These are phyloP conservation scores for Talaromyces borbonicus DNA, from an alignment of 495 filamentous ascomycete genomes.

Conservation along the genomic window DNA sequence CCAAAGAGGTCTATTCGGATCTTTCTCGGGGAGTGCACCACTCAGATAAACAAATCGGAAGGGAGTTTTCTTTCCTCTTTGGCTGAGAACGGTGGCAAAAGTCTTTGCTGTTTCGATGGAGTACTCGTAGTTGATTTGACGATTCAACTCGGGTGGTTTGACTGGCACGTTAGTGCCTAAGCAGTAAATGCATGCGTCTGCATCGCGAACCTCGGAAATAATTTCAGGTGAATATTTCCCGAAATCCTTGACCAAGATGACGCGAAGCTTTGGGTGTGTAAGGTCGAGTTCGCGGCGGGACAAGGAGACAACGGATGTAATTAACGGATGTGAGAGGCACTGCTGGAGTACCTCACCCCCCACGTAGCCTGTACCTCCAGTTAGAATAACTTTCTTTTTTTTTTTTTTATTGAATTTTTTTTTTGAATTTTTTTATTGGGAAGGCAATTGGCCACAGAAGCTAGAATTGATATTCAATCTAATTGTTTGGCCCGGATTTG, in stretches of 20 bases:
- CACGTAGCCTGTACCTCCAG: slow-evolving; percentile 43
- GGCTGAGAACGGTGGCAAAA: slow-evolving; percentile 28
- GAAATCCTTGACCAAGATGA: slow-evolving; percentile 37
- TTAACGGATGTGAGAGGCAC: slow-evolving; percentile 29
- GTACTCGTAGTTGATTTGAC: slow-evolving; percentile 18
- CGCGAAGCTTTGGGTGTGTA: slow-evolving; percentile 28
- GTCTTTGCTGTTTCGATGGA: slow-evolving; percentile 35
- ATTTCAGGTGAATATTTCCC: slow-evolving; percentile 27
- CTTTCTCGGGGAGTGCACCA: slow-evolving; percentile 35
- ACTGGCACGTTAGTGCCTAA: slow-evolving; percentile 9
- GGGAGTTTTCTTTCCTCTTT: slow-evolving; percentile 11
- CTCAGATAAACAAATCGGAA: slow-evolving; percentile 46
- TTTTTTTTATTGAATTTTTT: too few species aligned
- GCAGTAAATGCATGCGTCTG: slow-evolving; percentile 44
- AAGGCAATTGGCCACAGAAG: too few species aligned
- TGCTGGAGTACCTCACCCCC: slow-evolving; percentile 37
- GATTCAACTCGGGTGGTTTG: slow-evolving; percentile 8
- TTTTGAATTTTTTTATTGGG: too few species aligned
- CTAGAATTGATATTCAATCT: too few species aligned
- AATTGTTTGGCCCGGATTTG: too few species aligned
- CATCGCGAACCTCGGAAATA: slow-evolving; percentile 29
- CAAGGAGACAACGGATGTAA: slow-evolving; percentile 41
- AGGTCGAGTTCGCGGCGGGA: slow-evolving; percentile 29
- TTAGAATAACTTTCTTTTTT: slow-evolving; percentile 45
- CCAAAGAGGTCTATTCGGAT: slow-evolving; percentile 33